Base-by-base conservation (phyloP, 2,329 filamentous ascomycete species). In the Dactylellina haptotyla region DNA sequence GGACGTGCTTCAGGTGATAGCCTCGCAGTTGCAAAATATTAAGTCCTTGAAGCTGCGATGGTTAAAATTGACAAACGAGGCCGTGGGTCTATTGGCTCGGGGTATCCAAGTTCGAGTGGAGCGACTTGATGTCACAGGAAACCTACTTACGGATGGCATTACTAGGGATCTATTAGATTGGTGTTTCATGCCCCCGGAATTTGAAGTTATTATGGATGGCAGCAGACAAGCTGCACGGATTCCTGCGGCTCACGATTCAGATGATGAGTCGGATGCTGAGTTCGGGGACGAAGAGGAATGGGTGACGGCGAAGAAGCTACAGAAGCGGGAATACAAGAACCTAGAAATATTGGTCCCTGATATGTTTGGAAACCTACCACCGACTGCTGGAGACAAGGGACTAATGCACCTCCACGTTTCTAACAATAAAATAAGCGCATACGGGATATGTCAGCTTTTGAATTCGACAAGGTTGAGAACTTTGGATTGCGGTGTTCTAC, bases 151-250 rank as follows among this genome's bases (percentile, higher is more conserved):
- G 12, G 76, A 77, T n/a, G 45, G 10, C 3, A 57, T 73, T 10
- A 56, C 65, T 2, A 28, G 18, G 0, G 50, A 63, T 5, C 59
- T 77, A 9, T 59, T 76, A 4, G 75, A 76, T 43, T 76, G 65
- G 53, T 72, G 66, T 14, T 77, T 78, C 28, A 73, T 77, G 20
- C 77, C 77, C 1, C 77, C 77, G 9, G 75, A 75, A 3, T 78
- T 77, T 50, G 67, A 67, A 30, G 43, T 63, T 2, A 34, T 57
- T 3, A 30, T 57, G 4, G 28, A 51, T 16, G 28, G 26, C 16
- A 43, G 28, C 25, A 41, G 16, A 9, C 34, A 26, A 1, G 4
- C 53, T 9, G 14, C 23, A 25, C 50, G 20, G 26, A 16, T 57
- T 6, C 61, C 67, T 14, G 53, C 25, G 9, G 61, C 53, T 20